A percentile compares a stretch with the other conserved stretches of the same genome.
These are phyloP conservation scores for Magnolia officinalis DNA, from an alignment of 164 flowering plant genomes.

Conservation along the genomic window DNA sequence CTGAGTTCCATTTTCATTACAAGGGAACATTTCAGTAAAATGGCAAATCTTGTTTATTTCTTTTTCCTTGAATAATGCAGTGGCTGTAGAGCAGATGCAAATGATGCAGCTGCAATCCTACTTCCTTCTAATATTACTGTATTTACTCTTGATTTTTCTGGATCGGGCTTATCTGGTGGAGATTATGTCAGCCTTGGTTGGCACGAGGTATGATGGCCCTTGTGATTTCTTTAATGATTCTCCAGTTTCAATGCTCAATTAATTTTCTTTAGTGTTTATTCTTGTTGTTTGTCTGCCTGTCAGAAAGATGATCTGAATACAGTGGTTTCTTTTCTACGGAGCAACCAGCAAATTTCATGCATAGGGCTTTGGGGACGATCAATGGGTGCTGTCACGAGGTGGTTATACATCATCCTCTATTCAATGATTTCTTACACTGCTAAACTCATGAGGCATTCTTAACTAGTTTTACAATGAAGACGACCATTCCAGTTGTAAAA, in stretches of 20 bases:
- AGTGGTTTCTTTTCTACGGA: constrained; percentile 66
- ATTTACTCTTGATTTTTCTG: constrained; percentile 95
- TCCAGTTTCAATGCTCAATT: neutral
- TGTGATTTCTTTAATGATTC: neutral
- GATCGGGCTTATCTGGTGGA: constrained; percentile 94
- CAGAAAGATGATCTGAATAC: constrained; percentile 88
- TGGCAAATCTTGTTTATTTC: constrained; percentile 3
- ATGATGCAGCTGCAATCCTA: constrained; percentile 84
- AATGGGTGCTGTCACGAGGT: constrained; percentile 99
- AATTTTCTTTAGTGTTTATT: neutral
- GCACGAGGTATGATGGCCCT: constrained; percentile 69
- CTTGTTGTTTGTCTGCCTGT: constrained; percentile 12
- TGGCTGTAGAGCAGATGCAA: constrained; percentile 96
- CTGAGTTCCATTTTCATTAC: neutral
- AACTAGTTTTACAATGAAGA: neutral
- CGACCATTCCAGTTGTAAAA: neutral
- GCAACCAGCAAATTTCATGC: constrained; percentile 59
- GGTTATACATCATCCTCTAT: neutral
- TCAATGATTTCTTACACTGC: neutral
- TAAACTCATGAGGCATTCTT: neutral
- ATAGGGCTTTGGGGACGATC: constrained; percentile 99
- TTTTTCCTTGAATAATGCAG: constrained; percentile 33
- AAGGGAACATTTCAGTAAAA: neutral
- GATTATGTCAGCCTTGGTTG: constrained; percentile 95
- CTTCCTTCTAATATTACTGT: constrained; percentile 93